phyloP scores from a whole-genome alignment of 208 protist genomes.

The Acanthamoeba triangularis region DNA sequence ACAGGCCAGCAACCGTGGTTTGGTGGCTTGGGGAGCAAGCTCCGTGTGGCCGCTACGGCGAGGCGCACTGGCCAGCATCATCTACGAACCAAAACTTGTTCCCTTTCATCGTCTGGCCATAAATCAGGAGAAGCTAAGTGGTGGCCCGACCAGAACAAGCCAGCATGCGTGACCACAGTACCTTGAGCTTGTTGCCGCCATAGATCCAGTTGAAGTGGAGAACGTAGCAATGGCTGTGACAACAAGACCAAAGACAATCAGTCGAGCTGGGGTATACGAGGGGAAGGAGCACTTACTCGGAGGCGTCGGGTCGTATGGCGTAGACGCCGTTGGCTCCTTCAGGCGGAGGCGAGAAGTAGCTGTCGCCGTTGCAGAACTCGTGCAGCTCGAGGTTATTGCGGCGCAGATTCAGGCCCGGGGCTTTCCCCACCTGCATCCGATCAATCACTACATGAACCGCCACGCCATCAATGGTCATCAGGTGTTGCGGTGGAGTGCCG shows the following conservation, averaged over 20 bases:
- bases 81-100: neutral
- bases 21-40: too few relatives aligned
- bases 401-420: neutral
- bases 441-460: neutral
- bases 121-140: too few relatives aligned
- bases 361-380: conserved; percentile 57
- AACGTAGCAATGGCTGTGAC: conserved; percentile 17
- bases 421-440: neutral
- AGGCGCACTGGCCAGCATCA: too few relatives aligned
- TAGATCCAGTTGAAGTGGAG: conserved; percentile 66
- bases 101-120: neutral
- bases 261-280: neutral
- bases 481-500: neutral
- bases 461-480: neutral
- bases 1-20: too few relatives aligned
- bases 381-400: conserved; percentile 9
- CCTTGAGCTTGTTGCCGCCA: conserved; percentile 62
- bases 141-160: neutral
- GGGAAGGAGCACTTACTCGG: neutral
- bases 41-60: too few relatives aligned
- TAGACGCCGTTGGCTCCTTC: conserved; percentile 13
- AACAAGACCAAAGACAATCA: neutral
- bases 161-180: neutral
- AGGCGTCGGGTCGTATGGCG: neutral
- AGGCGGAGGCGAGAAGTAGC: neutral